These are phyloP conservation scores for Sporopachydermia quercuum DNA, from an alignment of 805 yeast genomes.

Conservation along the genomic window DNA sequence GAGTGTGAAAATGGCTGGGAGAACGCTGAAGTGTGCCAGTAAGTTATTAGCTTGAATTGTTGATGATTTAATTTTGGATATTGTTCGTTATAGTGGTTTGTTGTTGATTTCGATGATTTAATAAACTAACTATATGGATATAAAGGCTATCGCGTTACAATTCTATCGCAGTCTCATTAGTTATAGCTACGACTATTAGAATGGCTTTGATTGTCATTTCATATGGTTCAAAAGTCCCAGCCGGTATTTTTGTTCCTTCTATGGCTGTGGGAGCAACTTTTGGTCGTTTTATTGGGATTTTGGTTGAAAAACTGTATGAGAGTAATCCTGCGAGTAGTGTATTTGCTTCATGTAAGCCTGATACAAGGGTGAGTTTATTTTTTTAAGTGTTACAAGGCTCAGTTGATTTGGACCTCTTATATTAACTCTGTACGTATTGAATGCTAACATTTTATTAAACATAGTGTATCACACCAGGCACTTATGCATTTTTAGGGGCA, in stretches of 20 bases:
- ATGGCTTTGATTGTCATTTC: constrained; percentile 64
- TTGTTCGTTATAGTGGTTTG: no score
- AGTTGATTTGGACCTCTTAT: no score
- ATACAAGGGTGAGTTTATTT: constrained; percentile 10
- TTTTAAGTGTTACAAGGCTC: no score
- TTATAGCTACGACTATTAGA: constrained; percentile 59
- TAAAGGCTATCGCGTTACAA: constrained; percentile 5
- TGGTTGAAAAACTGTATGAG: constrained; percentile 38
- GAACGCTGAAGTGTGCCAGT: constrained; percentile 20
- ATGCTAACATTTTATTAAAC: no score
- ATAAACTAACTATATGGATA: neutral
- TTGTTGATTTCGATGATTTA: no score
- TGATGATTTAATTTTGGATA: neutral
- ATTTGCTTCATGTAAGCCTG: constrained; percentile 26
- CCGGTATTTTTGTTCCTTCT: constrained; percentile 95
- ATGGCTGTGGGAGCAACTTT: constrained; percentile 95
- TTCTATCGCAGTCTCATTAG: constrained; percentile 33
- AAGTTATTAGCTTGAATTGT: constrained; percentile 5
- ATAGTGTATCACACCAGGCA: constrained; percentile 74
- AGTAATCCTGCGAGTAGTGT: constrained; percentile 21
- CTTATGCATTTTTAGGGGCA: constrained; percentile 92
- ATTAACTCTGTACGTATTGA: no score
- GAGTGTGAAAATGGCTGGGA: constrained; percentile 50
- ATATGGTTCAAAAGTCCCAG: constrained; percentile 88
- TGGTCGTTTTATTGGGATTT: constrained; percentile 74